Evolutionary conservation across 768 basidiomycete genomes (phyloP).

Genomic region (Trametes gibbosa): DNA sequence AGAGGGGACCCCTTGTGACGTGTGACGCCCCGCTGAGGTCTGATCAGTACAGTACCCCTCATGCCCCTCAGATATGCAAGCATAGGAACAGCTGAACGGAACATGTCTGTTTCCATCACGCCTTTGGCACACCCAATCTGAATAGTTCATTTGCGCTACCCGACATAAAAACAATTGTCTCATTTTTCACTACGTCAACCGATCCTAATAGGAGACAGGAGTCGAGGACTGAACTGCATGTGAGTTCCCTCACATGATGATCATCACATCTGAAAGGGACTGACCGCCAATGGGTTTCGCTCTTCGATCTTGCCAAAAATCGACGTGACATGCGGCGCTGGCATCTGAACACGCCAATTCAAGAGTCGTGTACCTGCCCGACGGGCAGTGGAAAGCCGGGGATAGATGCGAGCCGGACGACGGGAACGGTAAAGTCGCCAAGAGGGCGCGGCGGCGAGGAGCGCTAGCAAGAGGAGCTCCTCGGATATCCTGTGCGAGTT

Average conservation of each 20-base stretch:
- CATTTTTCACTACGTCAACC: too few relatives aligned
- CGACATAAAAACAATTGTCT: too few relatives aligned
- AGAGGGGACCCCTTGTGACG: too few relatives aligned
- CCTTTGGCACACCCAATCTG: too few relatives aligned
- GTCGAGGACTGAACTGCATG: background rate
- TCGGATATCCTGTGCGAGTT: conserved; percentile 10
- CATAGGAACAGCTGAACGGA: too few relatives aligned
- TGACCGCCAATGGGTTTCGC: conserved; percentile 7
- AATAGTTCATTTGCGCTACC: too few relatives aligned
- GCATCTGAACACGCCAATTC: conserved; percentile 10
- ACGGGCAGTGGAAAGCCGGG: conserved; percentile 12
- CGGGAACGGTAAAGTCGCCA: conserved; percentile 13
- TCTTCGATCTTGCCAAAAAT: conserved; percentile 17
- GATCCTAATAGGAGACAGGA: too few relatives aligned
- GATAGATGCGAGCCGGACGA: background rate
- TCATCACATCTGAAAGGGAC: background rate
- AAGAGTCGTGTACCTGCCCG: conserved; percentile 9
- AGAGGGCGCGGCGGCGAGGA: conserved; percentile 1
- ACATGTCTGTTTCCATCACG: too few relatives aligned
- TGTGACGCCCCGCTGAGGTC: too few relatives aligned
- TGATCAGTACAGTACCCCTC: too few relatives aligned
- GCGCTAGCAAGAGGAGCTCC: background rate
- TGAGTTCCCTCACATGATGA: background rate
- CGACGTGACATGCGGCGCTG: background rate
- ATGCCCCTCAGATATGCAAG: too few relatives aligned